Evolutionary conservation across 2,329 filamentous ascomycete species (phyloP), one percentile per base, ranked within the genome.

Genomic region (Cercospora janseana): DNA sequence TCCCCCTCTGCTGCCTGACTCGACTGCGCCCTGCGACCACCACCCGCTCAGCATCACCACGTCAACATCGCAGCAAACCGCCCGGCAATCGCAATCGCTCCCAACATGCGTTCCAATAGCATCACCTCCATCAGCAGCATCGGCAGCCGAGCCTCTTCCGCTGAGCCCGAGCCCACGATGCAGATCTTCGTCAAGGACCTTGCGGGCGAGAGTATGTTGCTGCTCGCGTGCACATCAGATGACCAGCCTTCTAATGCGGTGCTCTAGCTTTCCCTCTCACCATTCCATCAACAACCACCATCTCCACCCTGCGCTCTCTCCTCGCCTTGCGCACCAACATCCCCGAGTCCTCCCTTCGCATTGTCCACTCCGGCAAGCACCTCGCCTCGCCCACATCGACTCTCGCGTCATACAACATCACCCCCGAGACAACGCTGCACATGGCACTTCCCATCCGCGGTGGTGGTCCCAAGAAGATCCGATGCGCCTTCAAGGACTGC

Each of bases 401-500:
- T 7, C 70, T 81, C 42, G 57, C 72, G 35, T 67, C 73, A 49
- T 72, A 76, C 71, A 63, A 70, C 66, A 73, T 81, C 60, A 63
- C 70, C 10, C 70, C 71, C 46, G 74, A 78, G 58, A 66, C 71
- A n/a, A 79, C 76, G 4, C 66, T 81, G 24, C 73, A 79, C 69
- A 70, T 81, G 56, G 74, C 76, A 0, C 66, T 80, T 16, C 80
- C 81, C 35, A 71, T 84, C 60, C 80, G 80, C 55, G 72, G 75
- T 56, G 73, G 73, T 54, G 80, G 85, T 57, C 79, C 83, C 56
- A 88, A 86, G 75, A 89, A 87, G 79, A 83, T 86, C 62, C 85
- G 87, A 63, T 97, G 93, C 78, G 86, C 79, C 59, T 90, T 88
- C 76, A 91, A 92, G 73, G 85, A 90, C 62, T 97, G 93, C 82